These are phyloP conservation scores for Avena insularis DNA, from an alignment of 176 grass and related monocot genomes.

Conservation along the genomic window DNA sequence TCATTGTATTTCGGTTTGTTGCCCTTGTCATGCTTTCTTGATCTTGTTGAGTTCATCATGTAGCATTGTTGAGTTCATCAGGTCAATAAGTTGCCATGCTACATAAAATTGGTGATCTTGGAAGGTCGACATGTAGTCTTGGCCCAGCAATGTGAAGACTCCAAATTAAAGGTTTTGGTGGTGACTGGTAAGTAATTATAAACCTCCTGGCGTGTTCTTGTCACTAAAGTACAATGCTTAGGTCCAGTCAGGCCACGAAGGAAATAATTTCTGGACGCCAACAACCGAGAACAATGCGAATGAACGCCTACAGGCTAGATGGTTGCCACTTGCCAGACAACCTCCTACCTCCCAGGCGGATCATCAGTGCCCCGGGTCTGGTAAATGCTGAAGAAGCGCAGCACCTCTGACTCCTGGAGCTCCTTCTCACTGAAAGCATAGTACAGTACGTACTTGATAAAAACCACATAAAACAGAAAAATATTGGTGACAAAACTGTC, in stretches of 20 bases:
- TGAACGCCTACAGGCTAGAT: background rate
- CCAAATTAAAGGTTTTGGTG: background rate
- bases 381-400: too few species aligned
- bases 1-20: background rate
- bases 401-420: too few species aligned
- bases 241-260: background rate
- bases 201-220: background rate
- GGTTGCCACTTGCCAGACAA: background rate
- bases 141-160: background rate
- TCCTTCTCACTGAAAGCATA: too few species aligned
- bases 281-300: background rate
- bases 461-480: background rate
- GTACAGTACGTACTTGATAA: background rate
- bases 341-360: background rate
- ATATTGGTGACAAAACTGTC: background rate
- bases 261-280: too few species aligned
- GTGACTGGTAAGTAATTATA: background rate
- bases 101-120: background rate
- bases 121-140: background rate
- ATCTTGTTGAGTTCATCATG: background rate
- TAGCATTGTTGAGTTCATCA: constrained; percentile 2
- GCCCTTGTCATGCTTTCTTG: background rate
- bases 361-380: too few species aligned
- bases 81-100: background rate
- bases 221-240: background rate